Evolutionary conservation across 1,284 basidiomycete genomes (phyloP), one percentile per base, ranked within the genome.

Genomic region (Boletellus dicymbophilus): DNA sequence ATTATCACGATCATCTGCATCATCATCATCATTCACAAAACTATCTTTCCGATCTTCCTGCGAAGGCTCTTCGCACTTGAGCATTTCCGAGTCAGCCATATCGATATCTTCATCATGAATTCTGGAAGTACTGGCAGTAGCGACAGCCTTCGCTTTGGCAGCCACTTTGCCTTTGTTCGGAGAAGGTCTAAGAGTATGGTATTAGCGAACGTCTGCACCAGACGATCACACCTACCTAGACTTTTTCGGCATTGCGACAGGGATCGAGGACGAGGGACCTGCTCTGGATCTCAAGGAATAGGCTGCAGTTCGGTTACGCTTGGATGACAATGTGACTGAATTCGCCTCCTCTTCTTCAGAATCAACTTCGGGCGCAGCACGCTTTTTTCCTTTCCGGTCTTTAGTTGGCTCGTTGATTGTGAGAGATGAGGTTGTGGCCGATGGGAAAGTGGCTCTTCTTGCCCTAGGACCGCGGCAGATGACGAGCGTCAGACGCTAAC

Each of bases 371-470:
- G 87, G 85, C 22, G 75, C 79, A 38, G 89, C 89, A 60, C 89
- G 88, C 73, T 92, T 92, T 82, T 92, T 92, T 55, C 89, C 89
- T 72, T 92, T 92, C 57, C 71, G 67, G 70, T 90, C 88, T 62
- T 78, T 79, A 2, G 72, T 56, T 36, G 84, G 80, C 75, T 90
- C 89, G 82, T 83, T 85, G 71, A 90, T 90, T 51, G 79, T 83
- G 45, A 89, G 72, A 50, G 81, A 66, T 55, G 73, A 62, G 34
- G 69, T 53, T 59, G 75, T 55, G 54, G 72, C 50, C 38, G 71
- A 60, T 62, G 82, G 71, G 58, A 76, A 68, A 49, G 78, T 76
- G 52, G 76, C 74, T 65, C 81, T 80, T 61, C 82, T 81, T 57
- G 79, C 72, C 68, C 85, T 88, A 62, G 53, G 46, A 55, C 53